phyloP scores from a whole-genome alignment of 495 filamentous ascomycete genomes.

The Lophiotrema nucula region DNA sequence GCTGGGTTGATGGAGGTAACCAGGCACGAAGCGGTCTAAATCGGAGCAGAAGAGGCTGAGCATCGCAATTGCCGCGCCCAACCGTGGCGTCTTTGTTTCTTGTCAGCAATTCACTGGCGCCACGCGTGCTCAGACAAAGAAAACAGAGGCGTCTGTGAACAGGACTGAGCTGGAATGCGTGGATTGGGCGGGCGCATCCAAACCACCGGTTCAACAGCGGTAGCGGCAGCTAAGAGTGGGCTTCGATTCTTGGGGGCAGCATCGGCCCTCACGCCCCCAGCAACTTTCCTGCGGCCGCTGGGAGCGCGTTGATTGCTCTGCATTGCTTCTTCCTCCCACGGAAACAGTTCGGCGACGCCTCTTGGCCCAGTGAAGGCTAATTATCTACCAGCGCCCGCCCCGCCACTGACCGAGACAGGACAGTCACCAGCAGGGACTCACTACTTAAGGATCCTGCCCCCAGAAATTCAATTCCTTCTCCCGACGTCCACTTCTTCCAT shows the following conservation, averaged over 20 bases:
- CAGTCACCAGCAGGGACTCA: background rate
- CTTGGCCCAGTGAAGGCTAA: constrained; percentile 23
- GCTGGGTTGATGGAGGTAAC: too few relatives aligned
- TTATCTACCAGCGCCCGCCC: constrained; percentile 15
- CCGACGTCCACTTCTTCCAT: too few relatives aligned
- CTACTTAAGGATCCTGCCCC: constrained; percentile 25
- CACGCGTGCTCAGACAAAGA: background rate
- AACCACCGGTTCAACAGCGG: constrained; percentile 11
- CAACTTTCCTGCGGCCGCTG: background rate
- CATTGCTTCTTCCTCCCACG: constrained; percentile 37
- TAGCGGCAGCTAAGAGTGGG: background rate
- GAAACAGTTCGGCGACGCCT: constrained; percentile 31
- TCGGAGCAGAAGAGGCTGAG: constrained; percentile 12
- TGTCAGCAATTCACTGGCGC: constrained; percentile 1
- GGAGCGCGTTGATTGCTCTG: constrained; percentile 18
- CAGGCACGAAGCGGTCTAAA: constrained; percentile 26
- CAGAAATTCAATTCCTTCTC: too few relatives aligned
- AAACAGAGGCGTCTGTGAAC: background rate
- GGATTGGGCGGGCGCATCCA: background rate
- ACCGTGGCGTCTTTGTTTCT: constrained; percentile 12
- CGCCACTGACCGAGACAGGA: constrained; percentile 26
- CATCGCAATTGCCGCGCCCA: constrained; percentile 9
- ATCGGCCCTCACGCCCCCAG: background rate
- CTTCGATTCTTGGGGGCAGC: background rate
- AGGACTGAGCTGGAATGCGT: background rate